Conservation (phyloP, 371 early-diverging fungal species). For the Haplosporangium sp. region DNA sequence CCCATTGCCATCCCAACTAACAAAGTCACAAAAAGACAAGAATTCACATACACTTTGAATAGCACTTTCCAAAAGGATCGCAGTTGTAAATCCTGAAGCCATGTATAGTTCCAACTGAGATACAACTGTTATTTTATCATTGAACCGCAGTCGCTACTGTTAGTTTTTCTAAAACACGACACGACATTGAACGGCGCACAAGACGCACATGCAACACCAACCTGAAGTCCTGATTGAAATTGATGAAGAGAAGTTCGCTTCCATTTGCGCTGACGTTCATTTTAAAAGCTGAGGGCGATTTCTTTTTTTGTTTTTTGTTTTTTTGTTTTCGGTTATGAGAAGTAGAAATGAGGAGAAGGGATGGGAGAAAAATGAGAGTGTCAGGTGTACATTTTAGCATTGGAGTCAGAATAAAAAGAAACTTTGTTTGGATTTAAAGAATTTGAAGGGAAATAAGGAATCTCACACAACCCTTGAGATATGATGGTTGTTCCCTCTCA, state of each 20-base stretch:
- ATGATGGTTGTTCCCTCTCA: too few species aligned
- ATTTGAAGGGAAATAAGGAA: too few species aligned
- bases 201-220: slow-evolving; percentile 11
- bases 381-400: too few species aligned
- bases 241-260: slow-evolving; percentile 77
- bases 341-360: too few species aligned
- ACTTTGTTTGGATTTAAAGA: too few species aligned
- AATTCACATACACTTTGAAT: slow-evolving; percentile 71
- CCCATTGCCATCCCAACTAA: too few species aligned
- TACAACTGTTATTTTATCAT: slow-evolving; percentile 67
- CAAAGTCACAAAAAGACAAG: not conserved
- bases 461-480: too few species aligned
- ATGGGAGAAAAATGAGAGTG: too few species aligned
- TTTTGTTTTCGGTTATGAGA: too few species aligned
- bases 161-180: not conserved
- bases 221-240: slow-evolving; percentile 96
- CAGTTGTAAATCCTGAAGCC: slow-evolving; percentile 95
- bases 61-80: slow-evolving; percentile 95
- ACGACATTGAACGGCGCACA: not conserved
- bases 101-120: slow-evolving; percentile 88
- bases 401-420: too few species aligned
- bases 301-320: too few species aligned
- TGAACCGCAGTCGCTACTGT: too few species aligned
- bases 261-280: slow-evolving; percentile 59
- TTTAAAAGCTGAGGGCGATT: not conserved